Base-by-base conservation (phyloP, 2,329 filamentous ascomycete genomes). In the Talaromyces sp. region DNA sequence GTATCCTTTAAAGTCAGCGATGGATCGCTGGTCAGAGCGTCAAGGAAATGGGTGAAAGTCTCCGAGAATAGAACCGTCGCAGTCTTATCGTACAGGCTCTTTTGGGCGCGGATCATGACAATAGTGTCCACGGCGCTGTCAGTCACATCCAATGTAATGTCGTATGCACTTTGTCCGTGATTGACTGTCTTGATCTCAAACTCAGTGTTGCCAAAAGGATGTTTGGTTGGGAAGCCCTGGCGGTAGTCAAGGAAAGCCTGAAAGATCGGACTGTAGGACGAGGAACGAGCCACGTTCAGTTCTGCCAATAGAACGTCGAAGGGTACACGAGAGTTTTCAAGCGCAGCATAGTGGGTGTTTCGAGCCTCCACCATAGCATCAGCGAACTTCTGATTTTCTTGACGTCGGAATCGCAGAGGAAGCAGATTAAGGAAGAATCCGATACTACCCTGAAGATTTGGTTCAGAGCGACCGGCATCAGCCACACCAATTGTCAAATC, bases 401-500 rank as follows among this genome's bases (percentile, higher is more conserved):
- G 37, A 1, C 84, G 69, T 28, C 80, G 70, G 63, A 84, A 78
- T 1, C 73, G 72, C 1, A 84, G 50, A 1, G 83, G 77, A 0
- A 85, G 70, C 0, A 84, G 67, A 62, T 85, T 84, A 1, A 84
- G 63, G 50, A 80, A 80, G 44, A 77, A 69, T 1, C 83, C 83
- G 1, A 84, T 67, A 2, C 70, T 82, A 0, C 66, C 60, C 9
- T 69, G 62, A 1, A 74, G 61, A 1, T 73, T 65, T 9, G 61
- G 63, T 1, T 81, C 77, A 0, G 58, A 67, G 1, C 79, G 69
- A 57, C 77, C 78, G 1, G 79, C 78, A 67, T 84, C 81, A 0
- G 76, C 77, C 8, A 83, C 72, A 5, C 82, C 83, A 58, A 85
- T 81, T 60, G 71, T 71, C 37, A 84, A 62, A 21, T 80, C 75